Evolutionary conservation across 2,329 filamentous ascomycete genomes (phyloP), one percentile per base, ranked within the genome.

Genomic region (Xylariales sp.): DNA sequence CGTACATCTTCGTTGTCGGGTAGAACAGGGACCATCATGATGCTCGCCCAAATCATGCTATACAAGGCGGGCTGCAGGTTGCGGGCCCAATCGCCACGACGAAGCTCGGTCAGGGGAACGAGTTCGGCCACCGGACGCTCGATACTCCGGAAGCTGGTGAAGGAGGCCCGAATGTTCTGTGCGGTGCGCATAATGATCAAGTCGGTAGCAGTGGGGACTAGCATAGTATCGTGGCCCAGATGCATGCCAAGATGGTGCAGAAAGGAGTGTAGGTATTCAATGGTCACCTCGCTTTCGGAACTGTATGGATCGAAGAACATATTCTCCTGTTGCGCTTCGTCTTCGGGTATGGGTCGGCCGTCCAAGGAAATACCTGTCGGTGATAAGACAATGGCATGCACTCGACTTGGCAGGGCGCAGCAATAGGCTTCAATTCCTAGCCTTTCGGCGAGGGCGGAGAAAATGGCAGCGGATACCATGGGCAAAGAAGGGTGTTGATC

Each of bases 281-380:
- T 60, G 1, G 74, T 68, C 0, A 90, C 76, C 61, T 95, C 88
- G 11, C 76, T 64, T 24, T 80, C 74, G 3, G 76, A 80, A 20
- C 79, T 76, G 61, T 86, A 95, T 0, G 90, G 89, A 55, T 95
- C 88, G 49, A 96, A 71, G 57, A 88, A 94, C 78, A 95, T 91
- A 34, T 71, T 68, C 44, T 74, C 69, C 6, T 61, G 61, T 45
- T 54, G 51, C 19, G 68, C 65, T 35, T 71, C 62, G 1, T 71
- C 60, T 10, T 57, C 53, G 6, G 60, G 52, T 5, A 65, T 44
- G 19, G 52, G 53, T 10, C 51, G 50, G 15, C 67, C 78, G 56
- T 88, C 77, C 37, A 89, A 63, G 22, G 81, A 79, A 51, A 76
- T 61, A 3, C 78, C 79, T 1, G 66, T 58, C 0, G 75, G 72